Conservation (phyloP, 1,284 basidiomycete species). For the Melampsora americana region DNA sequence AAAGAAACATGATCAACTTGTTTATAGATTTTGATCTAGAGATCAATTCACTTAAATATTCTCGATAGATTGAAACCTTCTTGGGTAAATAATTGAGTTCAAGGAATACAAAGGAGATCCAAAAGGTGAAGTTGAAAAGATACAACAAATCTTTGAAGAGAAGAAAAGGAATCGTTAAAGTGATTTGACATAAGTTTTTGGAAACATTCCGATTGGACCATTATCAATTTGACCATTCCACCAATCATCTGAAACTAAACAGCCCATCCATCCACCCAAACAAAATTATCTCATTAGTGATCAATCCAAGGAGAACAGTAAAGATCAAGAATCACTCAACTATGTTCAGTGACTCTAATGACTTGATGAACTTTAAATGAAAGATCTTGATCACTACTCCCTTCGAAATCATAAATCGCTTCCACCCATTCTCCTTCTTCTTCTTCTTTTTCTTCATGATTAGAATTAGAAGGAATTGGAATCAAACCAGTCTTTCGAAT, state of each 20-base stretch:
- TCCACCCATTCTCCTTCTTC: slow-evolving; percentile 34
- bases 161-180: slow-evolving; percentile 15
- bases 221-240: slow-evolving; percentile 44
- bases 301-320: background rate
- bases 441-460: slow-evolving; percentile 3
- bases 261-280: background rate
- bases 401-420: slow-evolving; percentile 43
- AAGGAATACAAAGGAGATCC: no score
- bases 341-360: slow-evolving; percentile 42
- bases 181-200: slow-evolving; percentile 32
- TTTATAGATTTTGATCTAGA: no score
- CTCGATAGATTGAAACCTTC: no score
- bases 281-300: no score
- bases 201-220: slow-evolving; percentile 43
- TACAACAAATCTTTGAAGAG: no score
- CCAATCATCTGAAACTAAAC: slow-evolving; percentile 44
- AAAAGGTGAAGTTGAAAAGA: no score
- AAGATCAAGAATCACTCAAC: slow-evolving; percentile 34
- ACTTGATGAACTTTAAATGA: slow-evolving; percentile 42
- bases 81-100: no score
- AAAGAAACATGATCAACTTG: no score
- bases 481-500: slow-evolving; percentile 13
- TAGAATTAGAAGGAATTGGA: no score
- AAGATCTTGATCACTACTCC: slow-evolving; percentile 35
- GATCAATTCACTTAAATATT: no score